Evolutionary conservation across 1,284 basidiomycete genomes (phyloP).

Genomic region (Trichosporon sp.): DNA sequence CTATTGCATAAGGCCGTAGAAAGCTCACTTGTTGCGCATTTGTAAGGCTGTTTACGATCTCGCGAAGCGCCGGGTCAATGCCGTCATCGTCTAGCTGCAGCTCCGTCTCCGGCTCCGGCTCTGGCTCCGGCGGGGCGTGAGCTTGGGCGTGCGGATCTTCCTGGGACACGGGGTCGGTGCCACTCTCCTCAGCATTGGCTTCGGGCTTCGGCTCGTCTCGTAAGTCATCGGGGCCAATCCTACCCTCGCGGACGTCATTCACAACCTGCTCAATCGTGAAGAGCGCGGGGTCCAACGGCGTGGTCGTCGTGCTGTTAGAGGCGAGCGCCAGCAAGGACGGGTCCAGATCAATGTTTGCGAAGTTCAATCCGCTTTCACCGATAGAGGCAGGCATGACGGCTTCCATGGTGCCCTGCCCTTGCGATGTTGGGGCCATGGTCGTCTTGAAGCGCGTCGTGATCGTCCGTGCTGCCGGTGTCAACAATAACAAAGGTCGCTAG

Average conservation of each 20-base stretch:
- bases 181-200: neutral
- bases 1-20: neutral
- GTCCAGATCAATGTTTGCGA: constrained; percentile 4
- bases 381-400: neutral
- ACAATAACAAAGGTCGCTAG: neutral
- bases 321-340: constrained; percentile 13
- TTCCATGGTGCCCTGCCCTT: neutral
- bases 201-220: neutral
- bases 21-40: constrained; percentile 40
- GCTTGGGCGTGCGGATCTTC: neutral
- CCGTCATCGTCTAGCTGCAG: constrained; percentile 29
- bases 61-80: constrained; percentile 42
- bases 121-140: neutral
- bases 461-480: neutral
- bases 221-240: constrained; percentile 18
- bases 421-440: neutral
- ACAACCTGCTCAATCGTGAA: constrained; percentile 37
- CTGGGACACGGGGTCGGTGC: neutral
- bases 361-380: neutral
- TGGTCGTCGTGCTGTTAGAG: neutral
- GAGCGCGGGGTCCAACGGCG: constrained; percentile 31
- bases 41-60: constrained; percentile 44
- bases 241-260: constrained; percentile 30
- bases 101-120: constrained; percentile 3
- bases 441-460: neutral